These are phyloP conservation scores for Pezicula rhizophila DNA, from an alignment of 2,329 filamentous ascomycete genomes.

Conservation along the genomic window DNA sequence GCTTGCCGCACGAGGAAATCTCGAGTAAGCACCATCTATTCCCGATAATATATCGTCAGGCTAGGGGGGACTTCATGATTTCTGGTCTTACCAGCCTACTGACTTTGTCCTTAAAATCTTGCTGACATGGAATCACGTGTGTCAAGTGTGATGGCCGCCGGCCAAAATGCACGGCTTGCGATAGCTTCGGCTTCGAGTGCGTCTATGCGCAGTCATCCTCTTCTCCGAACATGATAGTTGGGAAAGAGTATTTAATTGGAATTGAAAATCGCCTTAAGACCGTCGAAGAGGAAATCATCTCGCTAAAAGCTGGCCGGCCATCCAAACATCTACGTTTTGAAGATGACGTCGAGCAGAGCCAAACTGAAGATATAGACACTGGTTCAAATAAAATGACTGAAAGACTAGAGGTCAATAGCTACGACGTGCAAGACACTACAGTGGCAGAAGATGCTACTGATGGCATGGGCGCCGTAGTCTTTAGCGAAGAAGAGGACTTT, in stretches of 20 bases:
- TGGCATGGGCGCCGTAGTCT: constrained; percentile 27
- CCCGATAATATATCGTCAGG: too few species aligned
- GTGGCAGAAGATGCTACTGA: constrained; percentile 19
- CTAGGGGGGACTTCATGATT: too few species aligned
- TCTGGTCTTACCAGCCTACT: not conserved
- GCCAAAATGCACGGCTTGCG: constrained; percentile 36
- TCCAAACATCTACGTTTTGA: too few species aligned
- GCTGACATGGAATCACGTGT: constrained; percentile 5
- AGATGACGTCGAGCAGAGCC: too few species aligned
- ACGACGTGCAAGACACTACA: constrained; percentile 12
- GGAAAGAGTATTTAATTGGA: constrained; percentile 29
- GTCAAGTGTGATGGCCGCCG: constrained; percentile 35
- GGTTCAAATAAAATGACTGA: constrained; percentile 7
- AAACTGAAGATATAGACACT: constrained; percentile 15
- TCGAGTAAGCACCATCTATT: too few species aligned
- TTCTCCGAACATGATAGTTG: constrained; percentile 32
- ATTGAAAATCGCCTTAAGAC: constrained; percentile 24
- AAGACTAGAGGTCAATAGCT: constrained; percentile 2
- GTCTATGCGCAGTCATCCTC: constrained; percentile 32
- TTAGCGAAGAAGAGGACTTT: constrained; percentile 28
- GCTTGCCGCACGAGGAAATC: too few species aligned
- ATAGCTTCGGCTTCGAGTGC: constrained; percentile 36
- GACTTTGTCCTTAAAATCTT: not conserved
- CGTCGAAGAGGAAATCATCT: constrained; percentile 9
- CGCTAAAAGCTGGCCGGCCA: too few species aligned